Percentiles rank a stretch among this genome's conserved stretches.
Evolutionary conservation across 1,139 yeast genomes (phyloP).

Genomic region (Yamadazyma trypodendri): DNA sequence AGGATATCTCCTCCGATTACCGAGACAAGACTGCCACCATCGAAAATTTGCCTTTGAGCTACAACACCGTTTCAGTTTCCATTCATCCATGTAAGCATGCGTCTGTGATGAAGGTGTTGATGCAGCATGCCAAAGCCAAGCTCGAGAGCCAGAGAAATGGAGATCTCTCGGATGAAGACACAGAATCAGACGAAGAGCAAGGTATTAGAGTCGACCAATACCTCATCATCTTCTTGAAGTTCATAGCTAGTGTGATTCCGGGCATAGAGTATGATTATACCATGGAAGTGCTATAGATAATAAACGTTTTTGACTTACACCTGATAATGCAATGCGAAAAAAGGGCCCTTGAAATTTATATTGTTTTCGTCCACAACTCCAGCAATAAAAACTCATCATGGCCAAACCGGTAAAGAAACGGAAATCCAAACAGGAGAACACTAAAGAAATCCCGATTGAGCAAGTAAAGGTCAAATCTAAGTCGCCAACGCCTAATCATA

Average conservation of each 20-base stretch:
- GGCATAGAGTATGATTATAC: conserved; percentile 97
- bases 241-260: conserved; percentile 95
- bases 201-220: conserved; percentile 85
- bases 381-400: conserved; percentile 5
- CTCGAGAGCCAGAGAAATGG: conserved; percentile 18
- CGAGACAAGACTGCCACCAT: conserved; percentile 95
- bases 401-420: conserved; percentile 8
- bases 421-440: background rate
- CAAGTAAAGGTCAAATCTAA: background rate
- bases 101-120: conserved; percentile 84
- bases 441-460: conserved; percentile 7
- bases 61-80: conserved; percentile 77
- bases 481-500: background rate
- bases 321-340: background rate
- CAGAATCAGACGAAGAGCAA: conserved; percentile 41
- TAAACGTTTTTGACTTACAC: background rate
- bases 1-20: conserved; percentile 88
- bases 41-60: conserved; percentile 84
- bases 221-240: conserved; percentile 81
- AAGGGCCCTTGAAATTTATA: background rate
- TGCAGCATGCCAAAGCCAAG: conserved; percentile 47
- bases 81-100: conserved; percentile 98
- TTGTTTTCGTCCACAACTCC: background rate
- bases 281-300: conserved; percentile 71
- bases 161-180: too few species aligned